Percentiles rank a stretch among this genome's conserved stretches.
phyloP scores from a whole-genome alignment of 257 asterid genomes.

The Ehretia macrophylla region DNA sequence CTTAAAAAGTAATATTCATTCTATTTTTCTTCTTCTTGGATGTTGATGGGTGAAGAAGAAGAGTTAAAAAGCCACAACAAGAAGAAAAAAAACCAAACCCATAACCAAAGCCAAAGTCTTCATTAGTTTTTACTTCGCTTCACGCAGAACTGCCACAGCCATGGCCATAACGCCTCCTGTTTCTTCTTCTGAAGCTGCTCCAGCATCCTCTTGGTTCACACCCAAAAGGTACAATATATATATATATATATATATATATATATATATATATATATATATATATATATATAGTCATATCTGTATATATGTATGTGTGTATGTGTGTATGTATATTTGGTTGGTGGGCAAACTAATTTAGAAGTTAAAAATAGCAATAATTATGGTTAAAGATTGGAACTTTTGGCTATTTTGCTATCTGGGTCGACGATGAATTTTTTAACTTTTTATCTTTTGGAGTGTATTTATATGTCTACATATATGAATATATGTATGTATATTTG shows the following conservation, averaged over 20 bases:
- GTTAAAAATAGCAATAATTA: no score
- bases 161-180: background rate
- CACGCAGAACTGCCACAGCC: background rate
- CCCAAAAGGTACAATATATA: constrained; percentile 40
- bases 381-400: no score
- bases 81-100: background rate
- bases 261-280: background rate
- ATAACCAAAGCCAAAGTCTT: background rate
- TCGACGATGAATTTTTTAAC: no score
- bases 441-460: no score
- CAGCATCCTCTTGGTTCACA: constrained; percentile 63
- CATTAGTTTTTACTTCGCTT: no score
- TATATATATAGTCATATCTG: no score
- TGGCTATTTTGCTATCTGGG: no score
- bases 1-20: no score
- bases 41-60: background rate
- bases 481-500: no score
- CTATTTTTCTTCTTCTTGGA: background rate
- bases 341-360: no score
- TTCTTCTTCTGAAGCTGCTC: constrained; percentile 9
- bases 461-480: no score
- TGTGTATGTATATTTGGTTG: no score
- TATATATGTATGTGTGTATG: background rate
- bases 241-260: background rate
- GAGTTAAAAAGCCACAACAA: background rate